A percentile compares a stretch with the other conserved stretches of the same genome.
phyloP scores from a whole-genome alignment of 768 basidiomycete genomes.

The Leccinum subtestaceum region DNA sequence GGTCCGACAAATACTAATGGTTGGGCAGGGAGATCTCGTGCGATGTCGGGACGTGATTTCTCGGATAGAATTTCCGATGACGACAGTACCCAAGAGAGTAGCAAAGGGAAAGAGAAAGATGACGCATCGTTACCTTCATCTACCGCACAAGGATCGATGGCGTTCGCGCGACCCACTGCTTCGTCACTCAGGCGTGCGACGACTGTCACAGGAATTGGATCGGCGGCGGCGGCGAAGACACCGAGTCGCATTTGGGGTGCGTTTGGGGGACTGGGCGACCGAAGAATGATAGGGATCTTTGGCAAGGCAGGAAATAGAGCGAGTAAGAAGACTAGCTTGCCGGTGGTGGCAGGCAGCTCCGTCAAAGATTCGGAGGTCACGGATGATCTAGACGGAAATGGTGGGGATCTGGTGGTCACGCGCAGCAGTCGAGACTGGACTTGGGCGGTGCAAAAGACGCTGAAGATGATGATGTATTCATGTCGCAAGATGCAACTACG shows the following conservation, averaged over 20 bases:
- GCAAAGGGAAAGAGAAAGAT: conserved; percentile 11
- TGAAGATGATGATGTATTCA: conserved; percentile 8
- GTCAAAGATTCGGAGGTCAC: conserved; percentile 36
- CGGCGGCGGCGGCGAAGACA: conserved; percentile 1
- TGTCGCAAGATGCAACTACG: background rate
- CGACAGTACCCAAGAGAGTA: background rate
- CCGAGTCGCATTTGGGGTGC: conserved; percentile 3
- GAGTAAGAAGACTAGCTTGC: conserved; percentile 44
- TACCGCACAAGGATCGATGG: too few species aligned
- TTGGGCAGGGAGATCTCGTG: conserved; percentile 12
- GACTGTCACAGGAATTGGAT: conserved; percentile 4
- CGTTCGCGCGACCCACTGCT: too few species aligned
- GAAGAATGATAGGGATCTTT: conserved; percentile 20
- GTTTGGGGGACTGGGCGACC: conserved; percentile 2
- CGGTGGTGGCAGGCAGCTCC: conserved; percentile 45
- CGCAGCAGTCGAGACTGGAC: background rate
- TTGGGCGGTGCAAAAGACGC: background rate
- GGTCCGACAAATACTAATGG: background rate
- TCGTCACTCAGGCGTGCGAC: too few species aligned
- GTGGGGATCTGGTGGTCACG: background rate
- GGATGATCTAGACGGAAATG: background rate
- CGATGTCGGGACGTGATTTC: conserved; percentile 43
- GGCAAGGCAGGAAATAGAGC: conserved; percentile 28
- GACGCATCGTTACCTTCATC: too few species aligned
- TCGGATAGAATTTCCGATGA: conserved; percentile 20